Conservation (phyloP, 805 yeast genomes). For the Ascoidea asiatica region DNA sequence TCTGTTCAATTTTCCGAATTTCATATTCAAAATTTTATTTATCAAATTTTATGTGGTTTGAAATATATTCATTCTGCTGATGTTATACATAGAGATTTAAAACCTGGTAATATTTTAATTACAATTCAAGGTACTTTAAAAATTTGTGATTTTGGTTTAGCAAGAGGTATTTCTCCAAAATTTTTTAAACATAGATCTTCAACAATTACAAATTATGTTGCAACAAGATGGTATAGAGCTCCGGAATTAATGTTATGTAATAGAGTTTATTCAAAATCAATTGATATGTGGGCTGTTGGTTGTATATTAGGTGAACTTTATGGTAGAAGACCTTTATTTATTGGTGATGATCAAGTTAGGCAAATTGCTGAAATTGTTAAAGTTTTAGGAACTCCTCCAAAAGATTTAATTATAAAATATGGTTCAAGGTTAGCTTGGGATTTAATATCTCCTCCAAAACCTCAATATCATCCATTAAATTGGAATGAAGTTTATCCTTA, state of each 20-base stretch:
- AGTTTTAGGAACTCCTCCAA: slow-evolving; percentile 60
- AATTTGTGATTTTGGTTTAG: slow-evolving; percentile 89
- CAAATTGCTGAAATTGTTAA: slow-evolving; percentile 60
- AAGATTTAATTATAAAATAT: slow-evolving; percentile 26
- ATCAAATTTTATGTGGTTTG: slow-evolving; percentile 76
- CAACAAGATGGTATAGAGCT: slow-evolving; percentile 92
- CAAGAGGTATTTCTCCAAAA: slow-evolving; percentile 50
- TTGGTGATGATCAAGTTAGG: slow-evolving; percentile 58
- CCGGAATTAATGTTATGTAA: slow-evolving; percentile 71
- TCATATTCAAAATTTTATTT: slow-evolving; percentile 62
- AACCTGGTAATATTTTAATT: slow-evolving; percentile 81
- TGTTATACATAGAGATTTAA: slow-evolving; percentile 83
- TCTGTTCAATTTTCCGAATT: slow-evolving; percentile 69
- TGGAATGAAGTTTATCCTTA: slow-evolving; percentile 53
- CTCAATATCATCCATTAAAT: slow-evolving; percentile 24
- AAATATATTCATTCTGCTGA: slow-evolving; percentile 87
- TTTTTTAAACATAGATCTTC: slow-evolving; percentile 10
- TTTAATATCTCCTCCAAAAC: slow-evolving; percentile 25
- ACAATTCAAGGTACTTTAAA: slow-evolving; percentile 62
- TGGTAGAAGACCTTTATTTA: slow-evolving; percentile 67
- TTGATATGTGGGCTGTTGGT: slow-evolving; percentile 92
- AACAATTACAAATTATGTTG: slow-evolving; percentile 69
- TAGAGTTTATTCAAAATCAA: slow-evolving; percentile 45
- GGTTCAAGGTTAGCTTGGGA: slow-evolving; percentile 35
- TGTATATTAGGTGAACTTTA: slow-evolving; percentile 81